Evolutionary conservation across 2,329 filamentous ascomycete species (phyloP).

Genomic region (Tolypocladium endophyticum): DNA sequence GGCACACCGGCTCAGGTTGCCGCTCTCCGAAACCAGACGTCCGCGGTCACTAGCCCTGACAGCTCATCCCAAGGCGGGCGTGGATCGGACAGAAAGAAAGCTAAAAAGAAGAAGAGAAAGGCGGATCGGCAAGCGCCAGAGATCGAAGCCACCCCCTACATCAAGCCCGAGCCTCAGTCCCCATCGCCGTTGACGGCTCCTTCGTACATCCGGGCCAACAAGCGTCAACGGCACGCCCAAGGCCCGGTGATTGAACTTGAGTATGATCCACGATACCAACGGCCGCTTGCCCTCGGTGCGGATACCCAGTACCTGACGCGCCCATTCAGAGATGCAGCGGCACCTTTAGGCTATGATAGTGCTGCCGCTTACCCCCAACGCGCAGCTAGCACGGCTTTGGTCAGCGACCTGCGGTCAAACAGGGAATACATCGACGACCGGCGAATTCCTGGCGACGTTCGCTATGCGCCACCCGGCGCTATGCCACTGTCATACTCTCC

Average conservation of each 20-base stretch:
- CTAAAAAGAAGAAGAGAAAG: slow-evolving; percentile 43
- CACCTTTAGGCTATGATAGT: slow-evolving; percentile 23
- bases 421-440: slow-evolving; percentile 22
- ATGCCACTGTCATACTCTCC: slow-evolving; percentile 26
- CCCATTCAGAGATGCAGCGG: slow-evolving; percentile 17
- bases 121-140: slow-evolving; percentile 38
- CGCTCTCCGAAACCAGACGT: slow-evolving; percentile 41
- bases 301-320: slow-evolving; percentile 22
- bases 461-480: slow-evolving; percentile 24
- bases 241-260: slow-evolving; percentile 22
- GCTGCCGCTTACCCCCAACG: slow-evolving; percentile 12
- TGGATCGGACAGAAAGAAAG: slow-evolving; percentile 36
- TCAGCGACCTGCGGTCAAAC: slow-evolving; percentile 18
- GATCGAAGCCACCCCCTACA: slow-evolving; percentile 38
- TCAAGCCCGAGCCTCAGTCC: slow-evolving; percentile 56
- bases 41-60: slow-evolving; percentile 44
- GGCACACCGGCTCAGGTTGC: slow-evolving; percentile 41
- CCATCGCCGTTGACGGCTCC: slow-evolving; percentile 46
- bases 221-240: slow-evolving; percentile 41
- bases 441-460: slow-evolving; percentile 15
- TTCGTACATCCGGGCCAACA: slow-evolving; percentile 42
- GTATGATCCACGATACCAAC: slow-evolving; percentile 30
- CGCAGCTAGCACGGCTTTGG: slow-evolving; percentile 12
- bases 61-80: slow-evolving; percentile 46
- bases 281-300: slow-evolving; percentile 23